Conservation (phyloP, 2,329 filamentous ascomycete genomes). For the Aspergillus ustus region DNA sequence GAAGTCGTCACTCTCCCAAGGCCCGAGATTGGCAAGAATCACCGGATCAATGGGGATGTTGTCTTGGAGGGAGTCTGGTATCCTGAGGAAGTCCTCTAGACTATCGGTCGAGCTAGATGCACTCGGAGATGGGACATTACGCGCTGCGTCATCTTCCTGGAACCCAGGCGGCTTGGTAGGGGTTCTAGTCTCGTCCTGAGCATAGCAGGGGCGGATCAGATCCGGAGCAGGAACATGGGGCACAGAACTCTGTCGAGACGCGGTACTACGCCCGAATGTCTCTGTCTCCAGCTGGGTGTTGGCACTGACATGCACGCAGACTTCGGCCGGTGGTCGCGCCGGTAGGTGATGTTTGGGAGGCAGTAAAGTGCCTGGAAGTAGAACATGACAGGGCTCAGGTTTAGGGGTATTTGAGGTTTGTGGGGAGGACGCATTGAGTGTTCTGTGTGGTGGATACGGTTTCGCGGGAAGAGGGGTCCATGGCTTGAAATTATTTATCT, state of each 20-base stretch:
- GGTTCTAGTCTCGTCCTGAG: conserved; percentile 14
- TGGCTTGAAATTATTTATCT: conserved; percentile 9
- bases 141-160: neutral
- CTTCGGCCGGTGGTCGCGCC: conserved; percentile 20
- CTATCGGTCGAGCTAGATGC: conserved; percentile 6
- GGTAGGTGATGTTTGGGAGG: conserved; percentile 19
- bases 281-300: conserved; percentile 1
- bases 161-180: conserved; percentile 15
- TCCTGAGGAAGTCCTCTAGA: conserved; percentile 15
- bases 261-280: no score
- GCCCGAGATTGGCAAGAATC: conserved; percentile 22
- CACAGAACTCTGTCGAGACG: no score
- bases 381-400: conserved; percentile 7
- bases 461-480: conserved; percentile 4
- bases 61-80: conserved; percentile 13
- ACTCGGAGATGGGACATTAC: neutral
- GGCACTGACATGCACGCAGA: conserved; percentile 16
- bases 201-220: conserved; percentile 8
- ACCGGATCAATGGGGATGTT: conserved; percentile 23
- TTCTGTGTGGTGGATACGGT: neutral
- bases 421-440: neutral
- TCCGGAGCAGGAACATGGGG: neutral
- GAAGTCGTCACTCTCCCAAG: conserved; percentile 19
- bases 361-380: conserved; percentile 16
- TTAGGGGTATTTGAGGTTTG: neutral